These are phyloP conservation scores for Ceratobasidium sp. DNA, from an alignment of 1,284 basidiomycete genomes.

Conservation along the genomic window DNA sequence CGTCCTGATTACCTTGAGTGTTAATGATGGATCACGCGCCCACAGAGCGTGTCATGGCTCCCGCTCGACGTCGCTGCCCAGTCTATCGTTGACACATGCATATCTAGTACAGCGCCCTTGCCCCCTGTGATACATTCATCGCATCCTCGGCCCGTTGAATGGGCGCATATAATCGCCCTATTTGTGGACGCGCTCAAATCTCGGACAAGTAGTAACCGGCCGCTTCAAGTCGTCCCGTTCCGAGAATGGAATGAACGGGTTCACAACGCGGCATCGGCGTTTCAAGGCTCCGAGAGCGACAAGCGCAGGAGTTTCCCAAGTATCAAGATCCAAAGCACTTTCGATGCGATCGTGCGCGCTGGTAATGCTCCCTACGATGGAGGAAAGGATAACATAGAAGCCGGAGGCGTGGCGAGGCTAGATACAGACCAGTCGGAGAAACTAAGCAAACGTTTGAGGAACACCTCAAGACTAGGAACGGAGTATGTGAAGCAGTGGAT, in stretches of 20 bases:
- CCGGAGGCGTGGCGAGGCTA: background rate
- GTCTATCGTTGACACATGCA: constrained; percentile 23
- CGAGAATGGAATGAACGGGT: constrained; percentile 13
- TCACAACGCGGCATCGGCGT: background rate
- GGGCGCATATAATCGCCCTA: background rate
- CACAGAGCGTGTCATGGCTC: constrained; percentile 6
- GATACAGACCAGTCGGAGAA: background rate
- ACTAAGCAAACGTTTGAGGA: background rate
- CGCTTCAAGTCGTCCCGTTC: background rate
- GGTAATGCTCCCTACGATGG: no score
- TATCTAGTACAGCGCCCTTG: background rate
- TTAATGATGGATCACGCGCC: no score
- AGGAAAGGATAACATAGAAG: no score
- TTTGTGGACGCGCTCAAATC: background rate
- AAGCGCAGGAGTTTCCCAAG: background rate
- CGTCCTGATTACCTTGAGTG: background rate
- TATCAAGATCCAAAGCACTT: constrained; percentile 5
- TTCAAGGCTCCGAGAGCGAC: background rate
- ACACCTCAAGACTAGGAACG: background rate
- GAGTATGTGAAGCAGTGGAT: background rate
- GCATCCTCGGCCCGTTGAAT: constrained; percentile 18
- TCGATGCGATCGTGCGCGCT: background rate
- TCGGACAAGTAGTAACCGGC: no score
- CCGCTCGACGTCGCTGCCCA: constrained; percentile 9
- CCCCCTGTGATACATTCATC: constrained; percentile 17